Percentiles rank a stretch among this genome's conserved stretches.
phyloP scores from a whole-genome alignment of 2,329 filamentous ascomycete genomes.

The Eutypella sp. region DNA sequence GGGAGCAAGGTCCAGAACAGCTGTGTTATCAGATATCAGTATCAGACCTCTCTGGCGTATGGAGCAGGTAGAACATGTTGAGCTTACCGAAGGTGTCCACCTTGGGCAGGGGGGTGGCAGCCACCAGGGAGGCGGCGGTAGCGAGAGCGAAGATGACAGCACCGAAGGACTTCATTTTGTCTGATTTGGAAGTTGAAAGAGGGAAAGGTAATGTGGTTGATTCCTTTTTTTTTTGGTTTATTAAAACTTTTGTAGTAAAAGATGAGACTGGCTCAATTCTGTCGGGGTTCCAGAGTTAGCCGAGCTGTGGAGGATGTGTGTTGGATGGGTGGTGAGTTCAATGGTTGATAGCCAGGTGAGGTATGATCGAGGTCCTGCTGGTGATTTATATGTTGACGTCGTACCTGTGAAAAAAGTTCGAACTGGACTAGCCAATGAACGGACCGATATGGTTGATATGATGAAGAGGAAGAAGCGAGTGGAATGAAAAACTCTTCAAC shows the following conservation, averaged over 20 bases:
- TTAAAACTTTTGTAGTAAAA: background rate
- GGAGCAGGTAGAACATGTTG: background rate
- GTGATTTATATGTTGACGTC: background rate
- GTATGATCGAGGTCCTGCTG: background rate
- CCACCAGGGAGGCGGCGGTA: conserved; percentile 9
- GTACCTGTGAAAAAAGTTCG: background rate
- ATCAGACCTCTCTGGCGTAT: background rate
- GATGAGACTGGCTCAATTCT: background rate
- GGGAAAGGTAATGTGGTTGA: background rate
- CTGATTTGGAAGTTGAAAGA: background rate
- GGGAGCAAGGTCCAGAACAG: background rate
- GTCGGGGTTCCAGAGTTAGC: background rate
- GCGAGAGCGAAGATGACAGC: conserved; percentile 9
- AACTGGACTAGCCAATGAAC: background rate
- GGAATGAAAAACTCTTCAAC: background rate
- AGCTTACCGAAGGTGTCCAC: background rate
- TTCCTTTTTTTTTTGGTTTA: background rate
- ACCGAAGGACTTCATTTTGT: conserved; percentile 12
- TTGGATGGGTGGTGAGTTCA: too few relatives aligned
- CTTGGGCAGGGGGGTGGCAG: conserved; percentile 6
- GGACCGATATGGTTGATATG: background rate
- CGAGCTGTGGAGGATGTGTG: too few relatives aligned
- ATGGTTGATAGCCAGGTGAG: background rate
- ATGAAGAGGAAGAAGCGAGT: background rate
- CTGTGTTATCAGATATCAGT: background rate